Conservation (phyloP, 176 grass and related monocot genomes). For the Juncus inflexus region DNA sequence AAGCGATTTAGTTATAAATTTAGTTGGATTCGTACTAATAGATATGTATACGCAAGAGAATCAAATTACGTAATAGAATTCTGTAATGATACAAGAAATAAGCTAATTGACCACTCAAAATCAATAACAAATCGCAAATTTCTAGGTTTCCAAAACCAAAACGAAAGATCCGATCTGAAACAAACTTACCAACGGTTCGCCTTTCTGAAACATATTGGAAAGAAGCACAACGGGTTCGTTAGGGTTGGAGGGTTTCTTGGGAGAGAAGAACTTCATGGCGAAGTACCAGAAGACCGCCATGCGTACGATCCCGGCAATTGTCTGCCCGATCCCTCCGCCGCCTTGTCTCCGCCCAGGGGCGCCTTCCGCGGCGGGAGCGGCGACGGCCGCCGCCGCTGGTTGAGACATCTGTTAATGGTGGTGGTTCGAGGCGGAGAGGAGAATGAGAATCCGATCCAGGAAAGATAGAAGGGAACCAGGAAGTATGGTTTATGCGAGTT, state of each 20-base stretch:
- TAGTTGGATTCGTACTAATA: background rate
- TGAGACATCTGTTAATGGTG: constrained; percentile 55
- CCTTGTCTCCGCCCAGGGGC: constrained; percentile 30
- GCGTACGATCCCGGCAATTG: constrained; percentile 63
- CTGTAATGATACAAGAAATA: background rate
- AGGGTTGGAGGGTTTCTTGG: constrained; percentile 54
- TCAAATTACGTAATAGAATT: too few species aligned
- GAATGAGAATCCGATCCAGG: constrained; percentile 27
- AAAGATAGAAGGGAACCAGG: constrained; percentile 22
- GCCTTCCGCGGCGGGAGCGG: constrained; percentile 29
- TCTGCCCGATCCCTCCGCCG: constrained; percentile 63
- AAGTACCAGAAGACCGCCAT: constrained; percentile 99
- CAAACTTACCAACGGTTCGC: constrained; percentile 70
- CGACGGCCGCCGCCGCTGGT: constrained; percentile 29
- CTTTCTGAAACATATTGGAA: constrained; percentile 86
- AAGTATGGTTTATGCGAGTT: background rate
- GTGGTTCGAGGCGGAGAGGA: constrained; percentile 39
- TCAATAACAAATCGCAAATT: constrained; percentile 20
- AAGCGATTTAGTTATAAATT: background rate
- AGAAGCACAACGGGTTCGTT: constrained; percentile 54
- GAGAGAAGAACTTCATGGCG: constrained; percentile 87
- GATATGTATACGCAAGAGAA: too few species aligned
- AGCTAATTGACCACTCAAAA: background rate
- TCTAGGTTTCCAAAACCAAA: background rate
- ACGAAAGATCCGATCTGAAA: too few species aligned